These are phyloP conservation scores for Artemisia argyi DNA, from an alignment of 129 eudicot genomes.

Conservation along the genomic window DNA sequence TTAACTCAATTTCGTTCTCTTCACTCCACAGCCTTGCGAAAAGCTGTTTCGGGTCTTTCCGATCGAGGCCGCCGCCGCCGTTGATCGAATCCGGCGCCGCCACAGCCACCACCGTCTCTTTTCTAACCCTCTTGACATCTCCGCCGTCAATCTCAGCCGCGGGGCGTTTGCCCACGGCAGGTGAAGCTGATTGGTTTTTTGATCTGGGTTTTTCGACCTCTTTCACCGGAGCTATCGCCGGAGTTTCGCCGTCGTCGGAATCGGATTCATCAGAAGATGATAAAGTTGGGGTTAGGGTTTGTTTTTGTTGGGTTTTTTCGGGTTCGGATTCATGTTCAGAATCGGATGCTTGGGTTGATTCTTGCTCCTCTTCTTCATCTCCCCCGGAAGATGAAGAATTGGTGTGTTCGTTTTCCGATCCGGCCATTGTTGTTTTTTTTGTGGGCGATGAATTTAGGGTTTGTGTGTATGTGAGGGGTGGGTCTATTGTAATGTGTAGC, in stretches of 20 bases:
- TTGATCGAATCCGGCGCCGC: conserved; percentile 32
- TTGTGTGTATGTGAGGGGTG: not conserved
- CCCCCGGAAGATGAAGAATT: conserved; percentile 40
- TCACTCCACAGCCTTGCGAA: conserved; percentile 84
- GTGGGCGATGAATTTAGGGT: conserved; percentile 21
- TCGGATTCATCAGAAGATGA: conserved; percentile 29
- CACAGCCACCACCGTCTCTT: conserved; percentile 30
- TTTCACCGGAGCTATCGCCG: too few relatives aligned
- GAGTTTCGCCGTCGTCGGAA: not conserved
- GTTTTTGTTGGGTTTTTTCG: conserved; percentile 21
- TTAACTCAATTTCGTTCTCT: conserved; percentile 61
- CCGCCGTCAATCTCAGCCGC: conserved; percentile 26
- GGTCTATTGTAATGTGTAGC: conserved; percentile 12
- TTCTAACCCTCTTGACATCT: conserved; percentile 40
- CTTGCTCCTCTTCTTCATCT: conserved; percentile 27
- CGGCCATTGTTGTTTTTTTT: conserved; percentile 30
- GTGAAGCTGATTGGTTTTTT: conserved; percentile 26
- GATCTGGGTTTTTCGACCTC: conserved; percentile 38
- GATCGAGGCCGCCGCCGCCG: conserved; percentile 13
- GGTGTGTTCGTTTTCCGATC: conserved; percentile 26
- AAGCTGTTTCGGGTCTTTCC: conserved; percentile 33
- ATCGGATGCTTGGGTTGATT: conserved; percentile 27
- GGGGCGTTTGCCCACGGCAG: conserved; percentile 41
- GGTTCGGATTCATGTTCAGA: conserved; percentile 36
- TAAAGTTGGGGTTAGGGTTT: conserved; percentile 8